Base-by-base conservation (phyloP, 208 protist genomes). In the Strigomonas culicis region DNA sequence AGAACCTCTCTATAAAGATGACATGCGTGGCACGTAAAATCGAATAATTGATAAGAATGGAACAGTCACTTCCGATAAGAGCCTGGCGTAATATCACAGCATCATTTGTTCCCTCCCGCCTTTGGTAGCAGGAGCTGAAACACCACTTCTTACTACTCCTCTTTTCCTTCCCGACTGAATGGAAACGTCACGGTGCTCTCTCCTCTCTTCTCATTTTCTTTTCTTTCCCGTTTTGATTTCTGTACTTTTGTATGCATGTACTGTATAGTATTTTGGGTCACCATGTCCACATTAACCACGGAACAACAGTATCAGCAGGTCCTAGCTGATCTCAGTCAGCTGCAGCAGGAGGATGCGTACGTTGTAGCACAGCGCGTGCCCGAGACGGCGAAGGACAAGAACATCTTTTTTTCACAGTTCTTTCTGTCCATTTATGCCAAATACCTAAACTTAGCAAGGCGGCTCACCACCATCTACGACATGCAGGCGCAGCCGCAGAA, bases 401-500 rank as follows among this genome's bases (percentile, higher is more conserved):
- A 86, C 31, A 60, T 68, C 10, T 90, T 85, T 66, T 79, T 89
- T 27, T 25, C 85, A 4, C 88, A 92, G 61, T 80, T 91, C 64
- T 97, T 84, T 68, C 72, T 88, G 1, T 84, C 88, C 36, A 74
- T 97, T 4, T 98, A 98, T 66, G 74, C 98, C 25, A 78, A 84
- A 41, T 98, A 98, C 75, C 59, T 98, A 2, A 82, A 82, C 3
- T 66, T 97, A 7, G 90, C 88, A 32, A 65, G 70, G 44, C 85
- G 89, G 43, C 84, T 98, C 0, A 72, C 86, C 21, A 58, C 80
- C 1, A 75, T 92, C 11, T 93, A 98, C 52, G 92, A 98, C 70
- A 88, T 88, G 28, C 83, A 92, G 47, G 68, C 98, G 56, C 97
- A 98, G 72, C 95, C 95, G 43, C 96, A 98, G 69, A 97, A 98